Conservation (phyloP, 306 rosid genomes). For the Begonia peltatifolia region DNA sequence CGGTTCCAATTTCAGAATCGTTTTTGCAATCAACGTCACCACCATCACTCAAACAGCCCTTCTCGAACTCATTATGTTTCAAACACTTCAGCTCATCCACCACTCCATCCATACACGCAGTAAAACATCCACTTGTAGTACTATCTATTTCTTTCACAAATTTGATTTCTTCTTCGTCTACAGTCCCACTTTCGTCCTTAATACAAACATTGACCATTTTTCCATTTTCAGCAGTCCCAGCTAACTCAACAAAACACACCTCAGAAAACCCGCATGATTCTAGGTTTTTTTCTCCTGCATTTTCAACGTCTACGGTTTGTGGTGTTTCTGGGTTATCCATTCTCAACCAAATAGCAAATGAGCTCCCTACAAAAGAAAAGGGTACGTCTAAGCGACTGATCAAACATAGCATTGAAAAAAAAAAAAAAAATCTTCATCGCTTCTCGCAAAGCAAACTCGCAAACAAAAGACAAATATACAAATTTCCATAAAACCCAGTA, state of each 20-base stretch:
- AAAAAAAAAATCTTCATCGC: too few species aligned
- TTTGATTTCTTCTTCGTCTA: slow-evolving; percentile 4
- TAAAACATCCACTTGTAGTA: too few species aligned
- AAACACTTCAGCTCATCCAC: not conserved
- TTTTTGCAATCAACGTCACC: slow-evolving; percentile 9
- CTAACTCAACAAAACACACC: too few species aligned
- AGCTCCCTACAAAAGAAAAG: not conserved
- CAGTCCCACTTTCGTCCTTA: slow-evolving; percentile 8
- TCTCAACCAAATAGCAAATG: slow-evolving; percentile 1
- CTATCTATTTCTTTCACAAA: slow-evolving; percentile 2
- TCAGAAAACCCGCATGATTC: too few species aligned
- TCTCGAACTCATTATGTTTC: slow-evolving; percentile 1
- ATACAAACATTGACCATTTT: slow-evolving; percentile 6
- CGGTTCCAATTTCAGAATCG: slow-evolving; percentile 1
- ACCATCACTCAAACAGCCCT: slow-evolving; percentile 2
- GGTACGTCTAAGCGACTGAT: slow-evolving; percentile 1
- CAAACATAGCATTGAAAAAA: not conserved
- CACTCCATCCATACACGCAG: not conserved
- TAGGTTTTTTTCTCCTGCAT: too few species aligned
- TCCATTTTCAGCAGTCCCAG: slow-evolving; percentile 9
- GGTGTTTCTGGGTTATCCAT: slow-evolving; percentile 33
- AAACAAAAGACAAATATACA: too few species aligned
- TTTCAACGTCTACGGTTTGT: slow-evolving; percentile 29
- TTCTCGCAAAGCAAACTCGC: too few species aligned
- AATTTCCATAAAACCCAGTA: too few species aligned